Base-by-base conservation (phyloP, 352 stramenopile genomes). In the Peronospora belbahrii region DNA sequence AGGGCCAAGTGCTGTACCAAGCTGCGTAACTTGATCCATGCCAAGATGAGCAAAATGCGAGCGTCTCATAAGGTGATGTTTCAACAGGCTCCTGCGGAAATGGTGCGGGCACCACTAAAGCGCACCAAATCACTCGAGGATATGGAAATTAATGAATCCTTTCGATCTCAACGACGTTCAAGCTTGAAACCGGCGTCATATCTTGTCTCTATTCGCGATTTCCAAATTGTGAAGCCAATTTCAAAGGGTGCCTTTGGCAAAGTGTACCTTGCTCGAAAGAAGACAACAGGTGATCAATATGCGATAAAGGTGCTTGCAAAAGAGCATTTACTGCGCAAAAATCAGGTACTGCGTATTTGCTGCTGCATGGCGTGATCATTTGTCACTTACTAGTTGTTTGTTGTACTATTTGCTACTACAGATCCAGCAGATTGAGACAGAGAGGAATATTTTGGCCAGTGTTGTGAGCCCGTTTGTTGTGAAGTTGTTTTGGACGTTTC, bases 251-350 rank as follows among this genome's bases (percentile, higher is more conserved):
- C 86, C 0, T 95, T 94, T 31, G 86, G 86, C 3, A 86, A 89
- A 45, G 86, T 96, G 10, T 95, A 94, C 41, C 54, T 96, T 17
- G 82, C 84, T 4, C 45, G 67, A 15, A 94, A 94, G 55, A 92
- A 88, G 42, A 89, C 73, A 0, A 95, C 83, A 1, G 86, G 85
- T 1, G 83, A 95, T 35, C 74, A 92, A 19, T 96, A 93, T 56
- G 86, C 86, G 4, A 91, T 95, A 48, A 96, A 96, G 59, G 84
- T 95, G 40, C 68, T 96, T 15, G 76, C 73, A 7, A 96, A 96
- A 54, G 68, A 88, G 47, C 82, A 95, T 28, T 62, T 96, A 23
- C 43, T 92, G 22, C 77, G 85, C 17, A 95, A 95, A 56, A 96
- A 95, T 35, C 76, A 92, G 66, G 80, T 90, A 64, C 40, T 47